phyloP scores from a whole-genome alignment of 306 rosid genomes.

The Trifolium dubium region DNA sequence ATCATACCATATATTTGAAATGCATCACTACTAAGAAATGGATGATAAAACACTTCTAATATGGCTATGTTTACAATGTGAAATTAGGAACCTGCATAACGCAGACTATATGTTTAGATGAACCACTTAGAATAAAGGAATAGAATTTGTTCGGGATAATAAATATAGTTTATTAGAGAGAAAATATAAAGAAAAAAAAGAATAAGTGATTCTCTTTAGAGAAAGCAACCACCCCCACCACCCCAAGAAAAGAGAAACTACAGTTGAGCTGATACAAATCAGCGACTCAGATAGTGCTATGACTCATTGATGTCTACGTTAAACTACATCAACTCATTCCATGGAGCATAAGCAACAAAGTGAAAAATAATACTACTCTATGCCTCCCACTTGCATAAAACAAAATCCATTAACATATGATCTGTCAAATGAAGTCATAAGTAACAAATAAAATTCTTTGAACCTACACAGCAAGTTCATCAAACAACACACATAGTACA shows the following conservation, averaged over 20 bases:
- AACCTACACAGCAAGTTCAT: constrained; percentile 17
- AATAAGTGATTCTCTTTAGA: constrained; percentile 10
- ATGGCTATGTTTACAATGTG: constrained; percentile 71
- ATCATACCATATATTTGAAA: constrained; percentile 27
- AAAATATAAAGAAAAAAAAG: background rate
- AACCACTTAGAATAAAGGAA: constrained; percentile 31
- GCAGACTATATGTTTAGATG: constrained; percentile 30
- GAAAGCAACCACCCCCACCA: constrained; percentile 3
- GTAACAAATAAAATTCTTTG: background rate
- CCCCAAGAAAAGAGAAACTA: constrained; percentile 2
- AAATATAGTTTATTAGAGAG: constrained; percentile 9
- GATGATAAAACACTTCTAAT: constrained; percentile 56
- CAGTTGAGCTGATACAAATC: constrained; percentile 11
- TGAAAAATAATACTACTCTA: background rate
- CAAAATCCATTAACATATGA: constrained; percentile 15
- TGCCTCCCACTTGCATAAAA: constrained; percentile 9
- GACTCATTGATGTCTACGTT: background rate
- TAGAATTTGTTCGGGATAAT: constrained; percentile 4
- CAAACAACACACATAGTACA: constrained; percentile 21
- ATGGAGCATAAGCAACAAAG: constrained; percentile 19
- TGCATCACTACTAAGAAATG: constrained; percentile 31
- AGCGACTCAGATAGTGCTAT: constrained; percentile 13
- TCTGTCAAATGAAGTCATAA: constrained; percentile 11
- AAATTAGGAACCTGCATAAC: constrained; percentile 64
- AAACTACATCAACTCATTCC: constrained; percentile 23